Evolutionary conservation across 2,329 filamentous ascomycete species (phyloP).

Genomic region (Rhynchosporium graminicola): DNA sequence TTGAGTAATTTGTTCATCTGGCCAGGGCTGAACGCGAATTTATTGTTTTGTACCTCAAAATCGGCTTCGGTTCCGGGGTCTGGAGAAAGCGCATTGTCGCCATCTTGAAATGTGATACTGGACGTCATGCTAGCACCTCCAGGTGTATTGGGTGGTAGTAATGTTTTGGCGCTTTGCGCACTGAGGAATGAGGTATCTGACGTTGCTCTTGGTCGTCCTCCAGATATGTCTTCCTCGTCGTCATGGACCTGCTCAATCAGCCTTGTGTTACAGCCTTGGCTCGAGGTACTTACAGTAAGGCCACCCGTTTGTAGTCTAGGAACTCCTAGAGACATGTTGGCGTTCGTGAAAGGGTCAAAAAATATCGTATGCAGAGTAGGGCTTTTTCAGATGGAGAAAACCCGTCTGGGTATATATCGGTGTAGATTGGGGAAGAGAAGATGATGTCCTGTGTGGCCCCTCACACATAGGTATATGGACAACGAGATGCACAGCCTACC

Average conservation of each 20-base stretch:
- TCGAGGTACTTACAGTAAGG: constrained; percentile 13
- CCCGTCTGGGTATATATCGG: constrained; percentile 16
- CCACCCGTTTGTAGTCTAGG: constrained; percentile 16
- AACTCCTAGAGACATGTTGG: constrained; percentile 12
- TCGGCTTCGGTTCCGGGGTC: constrained; percentile 72
- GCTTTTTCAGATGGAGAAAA: constrained; percentile 7
- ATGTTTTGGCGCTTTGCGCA: constrained; percentile 17
- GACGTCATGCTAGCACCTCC: constrained; percentile 18
- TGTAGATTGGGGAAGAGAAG: background rate
- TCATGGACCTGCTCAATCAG: constrained; percentile 14
- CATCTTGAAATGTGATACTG: constrained; percentile 17
- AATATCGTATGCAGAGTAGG: background rate
- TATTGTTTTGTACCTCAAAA: constrained; percentile 67
- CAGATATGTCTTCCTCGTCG: constrained; percentile 16
- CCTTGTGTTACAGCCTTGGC: constrained; percentile 2
- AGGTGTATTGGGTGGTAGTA: constrained; percentile 15
- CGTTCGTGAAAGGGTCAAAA: background rate
- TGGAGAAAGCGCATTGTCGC: constrained; percentile 45
- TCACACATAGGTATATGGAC: constrained; percentile 4
- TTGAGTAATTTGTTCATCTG: constrained; percentile 76
- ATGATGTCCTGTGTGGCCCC: constrained; percentile 9
- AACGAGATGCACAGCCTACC: constrained; percentile 8
- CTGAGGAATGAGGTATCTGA: constrained; percentile 20
- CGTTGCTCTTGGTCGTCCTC: constrained; percentile 12
- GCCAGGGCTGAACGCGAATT: constrained; percentile 72